Conservation (phyloP, 208 protist genomes). For the Trypanosoma scelopori region DNA sequence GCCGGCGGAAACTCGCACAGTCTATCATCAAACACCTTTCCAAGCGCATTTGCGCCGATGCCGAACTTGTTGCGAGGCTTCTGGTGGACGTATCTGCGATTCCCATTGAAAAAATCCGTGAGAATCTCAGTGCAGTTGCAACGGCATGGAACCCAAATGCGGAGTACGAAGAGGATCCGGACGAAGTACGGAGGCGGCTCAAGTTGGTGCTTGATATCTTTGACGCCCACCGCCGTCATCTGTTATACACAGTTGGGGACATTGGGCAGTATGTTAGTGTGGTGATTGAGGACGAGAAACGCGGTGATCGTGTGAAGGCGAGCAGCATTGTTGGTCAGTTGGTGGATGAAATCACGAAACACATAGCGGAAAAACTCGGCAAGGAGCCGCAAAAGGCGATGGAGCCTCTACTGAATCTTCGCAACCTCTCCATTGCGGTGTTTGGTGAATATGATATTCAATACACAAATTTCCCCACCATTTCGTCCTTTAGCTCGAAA, state of each 20-base stretch:
- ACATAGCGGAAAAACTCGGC: conserved; percentile 95
- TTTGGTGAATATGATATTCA: conserved; percentile 96
- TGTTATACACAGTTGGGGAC: conserved; percentile 88
- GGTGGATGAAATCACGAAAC: conserved; percentile 96
- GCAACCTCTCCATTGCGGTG: conserved; percentile 96
- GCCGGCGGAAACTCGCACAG: conserved; percentile 65
- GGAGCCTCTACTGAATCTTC: conserved; percentile 92
- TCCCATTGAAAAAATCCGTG: conserved; percentile 88
- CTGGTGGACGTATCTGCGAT: conserved; percentile 85
- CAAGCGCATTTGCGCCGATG: conserved; percentile 83
- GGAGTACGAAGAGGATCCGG: conserved; percentile 87
- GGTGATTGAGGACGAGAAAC: conserved; percentile 72
- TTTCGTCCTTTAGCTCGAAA: conserved; percentile 94
- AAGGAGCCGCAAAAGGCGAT: conserved; percentile 94
- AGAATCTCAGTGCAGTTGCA: conserved; percentile 84
- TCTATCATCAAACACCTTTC: conserved; percentile 82
- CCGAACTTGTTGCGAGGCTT: conserved; percentile 79
- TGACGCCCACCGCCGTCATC: conserved; percentile 68
- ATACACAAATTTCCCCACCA: conserved; percentile 83
- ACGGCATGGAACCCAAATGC: conserved; percentile 90
- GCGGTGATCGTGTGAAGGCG: conserved; percentile 84
- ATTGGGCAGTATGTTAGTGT: conserved; percentile 88
- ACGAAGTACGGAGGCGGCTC: conserved; percentile 75
- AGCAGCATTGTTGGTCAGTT: conserved; percentile 86
- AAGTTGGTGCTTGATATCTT: conserved; percentile 79